Base-by-base conservation (phyloP, 1,139 yeast genomes). In the Geotrichum histeridarum region DNA sequence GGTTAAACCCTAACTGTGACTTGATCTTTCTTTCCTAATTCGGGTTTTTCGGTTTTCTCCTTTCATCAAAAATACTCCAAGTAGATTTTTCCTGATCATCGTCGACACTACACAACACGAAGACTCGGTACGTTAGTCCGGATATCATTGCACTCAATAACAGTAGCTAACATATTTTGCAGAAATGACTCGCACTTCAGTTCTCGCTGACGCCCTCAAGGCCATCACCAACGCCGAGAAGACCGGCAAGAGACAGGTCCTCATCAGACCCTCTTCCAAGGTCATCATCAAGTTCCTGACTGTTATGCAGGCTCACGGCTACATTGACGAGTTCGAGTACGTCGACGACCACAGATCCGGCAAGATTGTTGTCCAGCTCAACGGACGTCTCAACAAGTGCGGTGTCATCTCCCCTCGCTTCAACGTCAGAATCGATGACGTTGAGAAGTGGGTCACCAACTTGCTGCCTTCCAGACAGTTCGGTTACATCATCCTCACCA, bases 271-370 rank as follows among this genome's bases (percentile, higher is more conserved):
- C 66, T 91, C 98, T 55, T 93, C 99, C 73, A 93, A 93, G 83
- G 99, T 93, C 69, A 90, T 93, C 77, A 81, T 93, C 82, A 93
- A 90, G 80, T 93, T 91, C 77, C 82, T 93, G 77, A 83, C 89
- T 72, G 99, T 93, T 67, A 91, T 93, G 88, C 99, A 93, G 82
- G 90, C 84, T 81, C 98, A 93, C 77, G 96, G 81, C 77, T 93
- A 93, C 93, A 91, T 93, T 80, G 98, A 95, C 70, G 99, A 93
- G 78, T 93, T 93, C 74, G 98, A 91, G 81, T 89, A 85, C 81
- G 91, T 91, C 69, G 98, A 91, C 73, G 97, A 91, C 81, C 98
- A 91, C 88, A 89, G 98, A 83, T 86, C 97, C 51, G 98, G 98
- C 70, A 91, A 91, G 81, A 87, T 91, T 66, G 98, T 93, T 61